phyloP scores from a whole-genome alignment of 805 yeast species.

The Metschnikowia borealis region DNA sequence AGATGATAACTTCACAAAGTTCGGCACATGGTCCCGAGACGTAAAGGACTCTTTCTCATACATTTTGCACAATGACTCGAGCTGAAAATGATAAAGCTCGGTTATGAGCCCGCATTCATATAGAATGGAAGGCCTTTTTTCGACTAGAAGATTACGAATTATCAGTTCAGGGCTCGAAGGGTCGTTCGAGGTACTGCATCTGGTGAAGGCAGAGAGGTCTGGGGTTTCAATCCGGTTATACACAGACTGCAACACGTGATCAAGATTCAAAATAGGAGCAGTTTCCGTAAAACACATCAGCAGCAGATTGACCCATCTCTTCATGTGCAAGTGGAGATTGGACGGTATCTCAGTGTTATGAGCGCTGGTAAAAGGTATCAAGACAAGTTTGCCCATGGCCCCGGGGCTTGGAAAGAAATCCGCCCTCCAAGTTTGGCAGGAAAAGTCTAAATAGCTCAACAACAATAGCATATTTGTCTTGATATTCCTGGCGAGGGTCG shows the following conservation, averaged over 20 bases:
- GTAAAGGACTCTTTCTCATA: conserved; percentile 45
- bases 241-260: conserved; percentile 9
- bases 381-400: not conserved
- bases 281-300: conserved; percentile 6
- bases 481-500: conserved; percentile 21
- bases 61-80: conserved; percentile 60
- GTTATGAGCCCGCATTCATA: conserved; percentile 44
- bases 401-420: not conserved
- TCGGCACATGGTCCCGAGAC: conserved; percentile 31
- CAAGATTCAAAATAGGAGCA: conserved; percentile 18
- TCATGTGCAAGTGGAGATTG: conserved; percentile 7
- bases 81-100: conserved; percentile 53
- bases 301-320: conserved; percentile 11
- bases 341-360: conserved; percentile 1
- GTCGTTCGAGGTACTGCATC: not conserved
- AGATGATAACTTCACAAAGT: conserved; percentile 24
- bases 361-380: conserved; percentile 4
- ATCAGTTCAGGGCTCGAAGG: conserved; percentile 14
- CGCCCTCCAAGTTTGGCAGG: conserved; percentile 32
- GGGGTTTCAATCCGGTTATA: conserved; percentile 10
- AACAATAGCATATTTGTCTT: conserved; percentile 31
- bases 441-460: conserved; percentile 43
- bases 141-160: conserved; percentile 8
- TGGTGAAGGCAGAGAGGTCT: conserved; percentile 2
- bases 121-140: not conserved